A percentile compares a stretch with the other conserved stretches of the same genome.
Conservation (phyloP, 768 basidiomycete genomes). For the Gloeopeniophorella convolvens region DNA sequence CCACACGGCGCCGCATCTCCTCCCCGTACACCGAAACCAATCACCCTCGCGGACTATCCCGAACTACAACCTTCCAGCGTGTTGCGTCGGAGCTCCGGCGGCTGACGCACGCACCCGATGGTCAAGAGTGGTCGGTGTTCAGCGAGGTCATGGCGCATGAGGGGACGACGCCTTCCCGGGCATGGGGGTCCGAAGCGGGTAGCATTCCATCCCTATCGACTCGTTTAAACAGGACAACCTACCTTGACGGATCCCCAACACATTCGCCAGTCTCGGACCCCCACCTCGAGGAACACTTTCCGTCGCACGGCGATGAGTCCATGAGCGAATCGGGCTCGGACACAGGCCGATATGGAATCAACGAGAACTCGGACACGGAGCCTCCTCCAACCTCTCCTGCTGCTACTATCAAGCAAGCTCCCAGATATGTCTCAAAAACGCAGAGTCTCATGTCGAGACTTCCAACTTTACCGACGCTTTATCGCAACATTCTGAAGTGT, state of each 20-base stretch:
- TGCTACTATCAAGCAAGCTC: neutral
- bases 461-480: conserved; percentile 43
- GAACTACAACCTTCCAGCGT: conserved; percentile 3
- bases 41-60: neutral
- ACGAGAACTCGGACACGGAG: neutral
- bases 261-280: conserved; percentile 8
- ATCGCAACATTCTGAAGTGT: conserved; percentile 84
- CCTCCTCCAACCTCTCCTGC: neutral
- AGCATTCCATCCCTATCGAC: neutral
- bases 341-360: neutral
- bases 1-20: too few species aligned
- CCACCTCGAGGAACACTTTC: neutral
- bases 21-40: too few species aligned
- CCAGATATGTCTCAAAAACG: neutral
- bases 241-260: neutral
- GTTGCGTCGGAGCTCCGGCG: conserved; percentile 3
- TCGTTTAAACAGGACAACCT: neutral
- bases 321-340: neutral
- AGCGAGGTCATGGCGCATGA: conserved; percentile 16
- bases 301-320: neutral
- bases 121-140: conserved; percentile 18
- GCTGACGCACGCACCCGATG: neutral
- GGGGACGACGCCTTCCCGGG: neutral
- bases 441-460: conserved; percentile 13
- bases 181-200: neutral